These are phyloP conservation scores for Pilobolus umbonatus DNA, from an alignment of 192 early-diverging fungal genomes.

Conservation along the genomic window DNA sequence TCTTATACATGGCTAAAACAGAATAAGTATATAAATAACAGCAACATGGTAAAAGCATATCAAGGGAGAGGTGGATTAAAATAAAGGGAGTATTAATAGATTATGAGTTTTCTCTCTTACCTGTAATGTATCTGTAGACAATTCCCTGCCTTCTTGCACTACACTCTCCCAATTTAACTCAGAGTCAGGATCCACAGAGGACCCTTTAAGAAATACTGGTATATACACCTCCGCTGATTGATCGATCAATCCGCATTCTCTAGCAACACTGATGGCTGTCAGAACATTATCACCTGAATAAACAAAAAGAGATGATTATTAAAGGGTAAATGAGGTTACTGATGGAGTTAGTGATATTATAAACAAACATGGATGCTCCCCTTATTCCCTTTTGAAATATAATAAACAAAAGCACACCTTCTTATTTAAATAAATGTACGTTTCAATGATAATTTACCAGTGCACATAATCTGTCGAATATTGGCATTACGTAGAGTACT, in stretches of 20 bases:
- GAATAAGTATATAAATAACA: too few species aligned
- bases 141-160: conserved; percentile 36
- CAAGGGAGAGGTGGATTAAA: neutral
- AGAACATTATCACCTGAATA: conserved; percentile 84
- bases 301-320: neutral
- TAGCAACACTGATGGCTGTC: conserved; percentile 91
- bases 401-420: too few species aligned
- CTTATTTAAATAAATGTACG: too few species aligned
- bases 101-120: conserved; percentile 25
- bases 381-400: neutral
- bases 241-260: conserved; percentile 89
- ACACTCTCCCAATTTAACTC: conserved; percentile 70
- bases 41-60: neutral
- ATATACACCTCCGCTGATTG: conserved; percentile 70
- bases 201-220: conserved; percentile 61
- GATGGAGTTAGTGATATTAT: conserved; percentile 8
- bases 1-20: too few species aligned
- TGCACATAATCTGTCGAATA: conserved; percentile 97
- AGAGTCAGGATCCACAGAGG: conserved; percentile 45
- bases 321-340: neutral
- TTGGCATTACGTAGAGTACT: conserved; percentile 72
- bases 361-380: conserved; percentile 4
- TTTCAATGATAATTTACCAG: conserved; percentile 48
- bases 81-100: neutral
- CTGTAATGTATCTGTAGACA: conserved; percentile 44